phyloP scores from a whole-genome alignment of 2,329 filamentous ascomycete species.

The Trichoderma gracile region DNA sequence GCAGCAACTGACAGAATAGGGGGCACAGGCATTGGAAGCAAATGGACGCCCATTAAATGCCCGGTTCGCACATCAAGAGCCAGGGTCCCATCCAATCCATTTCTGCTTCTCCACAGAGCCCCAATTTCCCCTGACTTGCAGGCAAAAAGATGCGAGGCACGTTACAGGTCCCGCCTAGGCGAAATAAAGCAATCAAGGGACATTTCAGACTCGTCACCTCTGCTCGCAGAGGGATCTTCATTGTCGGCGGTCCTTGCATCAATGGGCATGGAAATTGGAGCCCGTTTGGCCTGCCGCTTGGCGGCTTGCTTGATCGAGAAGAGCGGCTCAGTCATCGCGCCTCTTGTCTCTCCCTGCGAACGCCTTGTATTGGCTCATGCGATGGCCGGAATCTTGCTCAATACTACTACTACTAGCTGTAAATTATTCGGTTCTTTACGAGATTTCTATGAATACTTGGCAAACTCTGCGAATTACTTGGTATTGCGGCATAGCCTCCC shows the following conservation, averaged over 20 bases:
- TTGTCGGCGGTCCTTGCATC: not conserved
- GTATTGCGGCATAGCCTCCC: not conserved
- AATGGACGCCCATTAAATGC: not conserved
- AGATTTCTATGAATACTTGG: not conserved
- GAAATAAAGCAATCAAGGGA: slow-evolving; percentile 5
- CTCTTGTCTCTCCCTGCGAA: not conserved
- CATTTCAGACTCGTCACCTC: not conserved
- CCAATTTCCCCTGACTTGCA: slow-evolving; percentile 5
- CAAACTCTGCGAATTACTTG: not conserved
- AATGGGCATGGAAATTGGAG: not conserved
- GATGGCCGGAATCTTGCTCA: not conserved
- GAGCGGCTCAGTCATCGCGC: not conserved
- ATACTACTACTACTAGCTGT: too few relatives aligned
- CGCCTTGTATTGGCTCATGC: not conserved
- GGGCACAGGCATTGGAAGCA: not conserved
- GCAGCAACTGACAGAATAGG: not conserved
- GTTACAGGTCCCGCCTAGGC: slow-evolving; percentile 9
- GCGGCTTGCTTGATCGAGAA: not conserved
- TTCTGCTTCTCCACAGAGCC: too few relatives aligned
- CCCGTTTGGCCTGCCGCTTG: not conserved
- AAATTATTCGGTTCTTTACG: not conserved
- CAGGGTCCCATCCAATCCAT: too few relatives aligned
- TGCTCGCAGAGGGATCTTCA: not conserved
- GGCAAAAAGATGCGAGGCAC: slow-evolving; percentile 4
- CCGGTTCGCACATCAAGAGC: not conserved